Conservation (phyloP, 2,329 filamentous ascomycete genomes). For the Trematosphaeria pertusa region DNA sequence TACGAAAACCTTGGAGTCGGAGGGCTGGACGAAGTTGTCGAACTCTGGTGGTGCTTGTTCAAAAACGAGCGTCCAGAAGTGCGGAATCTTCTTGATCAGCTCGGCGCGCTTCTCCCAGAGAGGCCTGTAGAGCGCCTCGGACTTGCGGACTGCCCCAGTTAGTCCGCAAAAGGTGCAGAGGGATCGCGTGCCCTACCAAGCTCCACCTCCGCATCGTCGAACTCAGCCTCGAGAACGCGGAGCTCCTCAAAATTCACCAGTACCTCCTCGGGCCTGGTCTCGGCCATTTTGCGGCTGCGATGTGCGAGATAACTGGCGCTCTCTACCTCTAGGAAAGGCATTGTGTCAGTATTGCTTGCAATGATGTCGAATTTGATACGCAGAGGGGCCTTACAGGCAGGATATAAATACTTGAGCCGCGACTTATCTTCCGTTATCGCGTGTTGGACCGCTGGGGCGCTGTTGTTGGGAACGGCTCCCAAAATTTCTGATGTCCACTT, state of each 20-base stretch:
- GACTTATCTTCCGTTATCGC: too few species aligned
- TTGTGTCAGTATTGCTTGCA: constrained; percentile 15
- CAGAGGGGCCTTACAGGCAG: too few species aligned
- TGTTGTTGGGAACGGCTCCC: too few species aligned
- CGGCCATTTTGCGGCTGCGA: constrained; percentile 30
- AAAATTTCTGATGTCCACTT: too few species aligned
- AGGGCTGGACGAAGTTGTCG: constrained; percentile 85
- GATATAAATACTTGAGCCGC: too few species aligned
- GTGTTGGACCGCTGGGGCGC: too few species aligned
- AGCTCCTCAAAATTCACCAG: constrained; percentile 72
- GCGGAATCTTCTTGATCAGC: constrained; percentile 74
- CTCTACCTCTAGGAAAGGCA: constrained; percentile 24
- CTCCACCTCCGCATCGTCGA: constrained; percentile 82
- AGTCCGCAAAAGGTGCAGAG: constrained; percentile 6
- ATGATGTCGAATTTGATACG: constrained; percentile 2
- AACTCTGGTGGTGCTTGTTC: constrained; percentile 86
- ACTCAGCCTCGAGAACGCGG: constrained; percentile 79
- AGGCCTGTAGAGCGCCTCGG: constrained; percentile 70
- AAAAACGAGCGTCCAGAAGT: constrained; percentile 96
- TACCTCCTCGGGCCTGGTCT: constrained; percentile 32
- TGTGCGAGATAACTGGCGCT: constrained; percentile 5
- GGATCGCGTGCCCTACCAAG: constrained; percentile 64
- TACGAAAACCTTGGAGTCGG: constrained; percentile 76
- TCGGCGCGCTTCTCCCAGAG: constrained; percentile 79
- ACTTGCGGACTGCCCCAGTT: constrained; percentile 68